Base-by-base conservation (phyloP, 2,329 filamentous ascomycete species). In the Verticillium tricorpus region DNA sequence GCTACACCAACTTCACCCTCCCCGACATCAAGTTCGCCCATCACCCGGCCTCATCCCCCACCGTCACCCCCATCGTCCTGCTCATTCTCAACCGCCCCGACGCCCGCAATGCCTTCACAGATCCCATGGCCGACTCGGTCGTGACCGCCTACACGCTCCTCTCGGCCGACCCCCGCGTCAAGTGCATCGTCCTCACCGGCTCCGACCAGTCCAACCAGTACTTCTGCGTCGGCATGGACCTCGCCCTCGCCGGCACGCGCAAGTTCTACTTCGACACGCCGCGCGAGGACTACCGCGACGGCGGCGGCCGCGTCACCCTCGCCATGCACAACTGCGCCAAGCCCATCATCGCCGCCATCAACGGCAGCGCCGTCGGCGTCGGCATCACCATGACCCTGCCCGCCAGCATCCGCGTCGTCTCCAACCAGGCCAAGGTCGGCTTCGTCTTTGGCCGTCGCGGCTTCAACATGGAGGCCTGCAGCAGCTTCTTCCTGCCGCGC, bases 401-500 rank as follows among this genome's bases (percentile, higher is more conserved):
- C 1, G 82, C 81, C 59, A 79, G 78, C 57, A 78, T 85, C 59
- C 77, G 82, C 58, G 68, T 89, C 64, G 85, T 78, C 50, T 85
- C 83, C 66, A 71, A 76, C 50, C 74, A 77, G 12, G 87, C 89
- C 2, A 89, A 89, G 70, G 83, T 92, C 65, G 90, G 89, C 59
- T 91, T 92, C 70, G 89, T 92, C 19, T 93, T 93, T 72, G 81
- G 83, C 28, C 83, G 89, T 31, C 81, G 89, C 54, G 90, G 89
- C 1, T 80, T 93, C 68, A 80, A 86, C 63, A 88, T 90, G 84
- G 90, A 93, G 74, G 89, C 88, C 0, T 88, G 85, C 69, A 86
- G 82, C 58, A 88, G 85, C 9, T 93, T 84, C 73, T 93, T 91
- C 77, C 79, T 93, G 39, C 89, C 90, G 2, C 82, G 88, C 0